These are phyloP conservation scores for Poterioochromonas sp. DNA, from an alignment of 352 stramenopile species.

Conservation along the genomic window DNA sequence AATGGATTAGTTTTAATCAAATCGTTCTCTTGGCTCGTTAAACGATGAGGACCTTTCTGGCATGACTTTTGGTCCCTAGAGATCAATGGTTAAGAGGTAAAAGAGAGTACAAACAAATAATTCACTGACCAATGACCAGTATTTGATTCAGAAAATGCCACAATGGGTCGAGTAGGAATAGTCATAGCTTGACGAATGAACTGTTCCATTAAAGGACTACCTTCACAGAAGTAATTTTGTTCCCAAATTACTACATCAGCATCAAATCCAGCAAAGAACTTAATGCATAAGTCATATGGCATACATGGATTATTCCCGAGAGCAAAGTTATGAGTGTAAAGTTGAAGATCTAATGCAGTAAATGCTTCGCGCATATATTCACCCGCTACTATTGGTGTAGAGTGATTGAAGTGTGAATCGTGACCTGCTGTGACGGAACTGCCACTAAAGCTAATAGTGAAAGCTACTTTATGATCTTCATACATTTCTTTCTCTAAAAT, in stretches of 20 bases:
- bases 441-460: too few relatives aligned
- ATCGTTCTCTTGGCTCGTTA: neutral
- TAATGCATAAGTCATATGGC: slow-evolving; percentile 27
- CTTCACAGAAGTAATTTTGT: slow-evolving; percentile 26
- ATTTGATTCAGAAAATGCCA: slow-evolving; percentile 15
- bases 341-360: neutral
- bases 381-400: neutral
- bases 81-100: too few relatives aligned
- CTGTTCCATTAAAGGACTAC: neutral
- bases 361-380: neutral
- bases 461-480: neutral
- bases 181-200: slow-evolving; percentile 27
- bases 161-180: neutral
- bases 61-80: too few relatives aligned
- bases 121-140: neutral
- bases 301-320: slow-evolving; percentile 27
- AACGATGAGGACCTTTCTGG: neutral
- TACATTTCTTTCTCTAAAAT: neutral
- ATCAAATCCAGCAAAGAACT: slow-evolving; percentile 26
- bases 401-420: slow-evolving; percentile 7
- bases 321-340: neutral
- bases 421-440: slow-evolving; percentile 26
- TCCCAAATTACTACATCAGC: slow-evolving; percentile 26
- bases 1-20: neutral
- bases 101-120: too few relatives aligned